Conservation (phyloP, 805 yeast species). For the Metschnikowia continentalis region DNA sequence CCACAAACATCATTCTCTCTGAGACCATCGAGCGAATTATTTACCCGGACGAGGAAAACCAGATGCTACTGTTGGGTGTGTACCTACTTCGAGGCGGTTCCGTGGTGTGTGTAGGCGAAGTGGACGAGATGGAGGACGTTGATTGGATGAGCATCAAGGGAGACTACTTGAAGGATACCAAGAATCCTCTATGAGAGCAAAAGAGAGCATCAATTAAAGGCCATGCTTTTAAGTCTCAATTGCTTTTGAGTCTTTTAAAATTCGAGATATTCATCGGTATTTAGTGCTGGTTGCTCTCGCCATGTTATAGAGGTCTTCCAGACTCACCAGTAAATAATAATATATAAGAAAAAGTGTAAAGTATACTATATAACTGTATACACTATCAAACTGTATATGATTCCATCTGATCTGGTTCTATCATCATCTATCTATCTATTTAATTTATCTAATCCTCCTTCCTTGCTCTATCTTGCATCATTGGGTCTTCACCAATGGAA, state of each 20-base stretch:
- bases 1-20: conserved; percentile 55
- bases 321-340: not conserved
- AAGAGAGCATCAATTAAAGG: not conserved
- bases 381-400: too few species aligned
- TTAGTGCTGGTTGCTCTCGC: not conserved
- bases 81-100: conserved; percentile 56
- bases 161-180: conserved; percentile 32
- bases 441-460: too few species aligned
- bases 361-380: not conserved
- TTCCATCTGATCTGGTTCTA: too few species aligned
- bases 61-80: conserved; percentile 44
- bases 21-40: conserved; percentile 50
- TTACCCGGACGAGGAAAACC: conserved; percentile 36
- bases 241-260: too few species aligned
- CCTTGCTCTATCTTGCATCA: not conserved
- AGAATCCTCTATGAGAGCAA: conserved; percentile 31
- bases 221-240: not conserved
- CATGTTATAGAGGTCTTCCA: not conserved
- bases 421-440: too few species aligned
- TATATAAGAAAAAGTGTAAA: not conserved
- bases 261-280: too few species aligned
- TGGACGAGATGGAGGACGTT: conserved; percentile 42
- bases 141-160: conserved; percentile 41
- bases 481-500: conserved; percentile 41
- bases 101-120: conserved; percentile 52